Evolutionary conservation across 257 asterid genomes (phyloP).

Genomic region (Nicotiana obtusifolia): DNA sequence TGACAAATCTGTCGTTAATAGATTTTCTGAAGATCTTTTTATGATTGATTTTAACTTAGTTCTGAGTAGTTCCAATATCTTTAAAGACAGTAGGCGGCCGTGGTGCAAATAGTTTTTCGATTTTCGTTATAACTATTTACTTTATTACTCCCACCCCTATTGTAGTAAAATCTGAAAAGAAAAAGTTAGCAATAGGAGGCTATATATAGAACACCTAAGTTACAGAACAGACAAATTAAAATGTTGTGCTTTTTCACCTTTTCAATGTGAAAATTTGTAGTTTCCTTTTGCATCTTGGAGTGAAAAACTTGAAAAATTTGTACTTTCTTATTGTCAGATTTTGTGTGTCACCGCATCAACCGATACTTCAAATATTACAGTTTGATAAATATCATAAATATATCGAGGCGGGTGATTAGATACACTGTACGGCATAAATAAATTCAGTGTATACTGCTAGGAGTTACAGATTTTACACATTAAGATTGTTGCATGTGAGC

Average conservation of each 20-base stretch:
- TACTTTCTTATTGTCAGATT: neutral
- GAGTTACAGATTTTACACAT: neutral
- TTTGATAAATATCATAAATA: neutral
- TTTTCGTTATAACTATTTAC: neutral
- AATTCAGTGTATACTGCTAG: neutral
- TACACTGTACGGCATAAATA: neutral
- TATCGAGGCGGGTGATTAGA: neutral
- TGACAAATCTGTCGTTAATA: constrained; percentile 1
- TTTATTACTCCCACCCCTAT: neutral
- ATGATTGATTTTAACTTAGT: neutral
- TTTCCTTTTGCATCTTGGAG: neutral
- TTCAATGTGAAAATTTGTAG: neutral
- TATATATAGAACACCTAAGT: neutral
- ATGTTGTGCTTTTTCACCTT: neutral
- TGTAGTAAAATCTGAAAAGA: neutral
- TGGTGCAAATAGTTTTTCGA: neutral
- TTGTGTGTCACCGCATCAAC: neutral
- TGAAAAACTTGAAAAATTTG: neutral
- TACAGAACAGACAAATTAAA: neutral
- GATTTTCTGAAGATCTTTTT: neutral
- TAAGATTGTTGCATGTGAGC: neutral
- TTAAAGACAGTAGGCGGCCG: neutral
- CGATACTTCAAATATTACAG: neutral
- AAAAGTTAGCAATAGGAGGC: neutral
- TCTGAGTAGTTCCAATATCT: neutral